These are phyloP conservation scores for Fusarium sp. DNA, from an alignment of 2,329 filamentous ascomycete genomes.

Conservation along the genomic window DNA sequence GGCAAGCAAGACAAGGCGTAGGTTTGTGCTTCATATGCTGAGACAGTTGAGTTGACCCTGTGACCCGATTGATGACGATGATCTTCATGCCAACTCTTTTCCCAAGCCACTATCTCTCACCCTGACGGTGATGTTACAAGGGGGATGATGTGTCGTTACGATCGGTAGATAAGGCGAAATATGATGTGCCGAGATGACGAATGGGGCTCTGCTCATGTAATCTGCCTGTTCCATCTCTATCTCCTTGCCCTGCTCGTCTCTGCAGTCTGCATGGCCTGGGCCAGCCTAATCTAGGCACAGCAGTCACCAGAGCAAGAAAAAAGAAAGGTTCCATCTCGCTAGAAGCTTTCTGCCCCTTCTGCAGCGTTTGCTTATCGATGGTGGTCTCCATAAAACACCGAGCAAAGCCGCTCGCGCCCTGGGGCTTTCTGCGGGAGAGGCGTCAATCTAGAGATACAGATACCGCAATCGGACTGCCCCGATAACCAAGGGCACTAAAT, in stretches of 20 bases:
- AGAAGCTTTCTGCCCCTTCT: conserved; percentile 21
- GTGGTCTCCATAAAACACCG: conserved; percentile 38
- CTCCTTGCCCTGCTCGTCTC: conserved; percentile 1
- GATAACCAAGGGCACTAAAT: conserved; percentile 30
- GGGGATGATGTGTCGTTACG: conserved; percentile 10
- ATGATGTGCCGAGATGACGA: conserved; percentile 39
- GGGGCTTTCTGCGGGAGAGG: conserved; percentile 33
- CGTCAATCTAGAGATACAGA: conserved; percentile 36
- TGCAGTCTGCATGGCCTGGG: conserved; percentile 24
- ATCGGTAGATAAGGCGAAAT: conserved; percentile 25
- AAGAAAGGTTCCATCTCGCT: conserved; percentile 31
- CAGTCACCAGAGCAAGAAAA: neutral
- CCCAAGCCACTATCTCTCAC: conserved; percentile 1
- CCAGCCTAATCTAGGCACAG: conserved; percentile 1
- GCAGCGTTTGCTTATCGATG: conserved; percentile 25
- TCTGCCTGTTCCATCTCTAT: conserved; percentile 8
- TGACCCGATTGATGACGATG: conserved; percentile 25
- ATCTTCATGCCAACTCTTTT: neutral
- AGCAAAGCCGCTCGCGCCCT: conserved; percentile 39
- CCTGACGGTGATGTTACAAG: conserved; percentile 2
- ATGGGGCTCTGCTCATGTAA: conserved; percentile 31
- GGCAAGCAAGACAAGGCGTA: neutral
- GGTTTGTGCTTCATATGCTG: conserved; percentile 20
- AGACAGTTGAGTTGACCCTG: conserved; percentile 17
- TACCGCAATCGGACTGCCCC: conserved; percentile 26